Base-by-base conservation (phyloP, 2,329 filamentous ascomycete genomes). In the Fusarium staphyleae region DNA sequence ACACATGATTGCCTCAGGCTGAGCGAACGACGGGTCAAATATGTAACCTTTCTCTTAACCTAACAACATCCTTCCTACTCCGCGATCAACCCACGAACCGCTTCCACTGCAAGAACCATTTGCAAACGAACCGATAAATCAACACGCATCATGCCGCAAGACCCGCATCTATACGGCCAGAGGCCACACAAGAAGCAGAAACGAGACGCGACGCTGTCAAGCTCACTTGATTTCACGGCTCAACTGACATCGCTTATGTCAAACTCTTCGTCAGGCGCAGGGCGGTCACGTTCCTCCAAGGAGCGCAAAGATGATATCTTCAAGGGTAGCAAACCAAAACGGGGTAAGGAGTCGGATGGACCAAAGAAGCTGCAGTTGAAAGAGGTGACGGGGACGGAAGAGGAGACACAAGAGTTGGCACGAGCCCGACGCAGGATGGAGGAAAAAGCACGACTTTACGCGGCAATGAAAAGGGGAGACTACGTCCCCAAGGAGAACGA, bases 401-500 rank as follows among this genome's bases (percentile, higher is more conserved):
- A 87, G 45, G 86, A 88, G 65, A 87, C 88, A 52, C 83, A 82
- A 40, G 85, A 89, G 66, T 83, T 88, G 49, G 89, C 78, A 41
- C 85, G 89, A 50, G 88, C 90, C 16, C 89, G 87, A 71, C 84
- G 87, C 61, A 90, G 87, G 69, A 90, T 99, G 87, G 87, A 96
- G 69, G 88, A 92, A 75, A 99, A 99, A 74, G 91, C 90, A 3
- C 84, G 89, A 4, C 76, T 95, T 2, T 99, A 99, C 74, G 87
- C 89, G 6, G 89, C 90, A 30, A 88, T 99, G 85, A 96, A 96
- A 74, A 83, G 90, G 28, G 93, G 93, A n/a, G 88, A 96, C 69
- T 87, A 90, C 72, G 78, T 90, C n/a, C 79, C 83, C 13, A 81
- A 82, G 48, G 83, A 89, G 62, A 83, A 87, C 69, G 78, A 84